These are phyloP conservation scores for Pseudogymnoascus sp. DNA, from an alignment of 2,329 filamentous ascomycete genomes.

Conservation along the genomic window DNA sequence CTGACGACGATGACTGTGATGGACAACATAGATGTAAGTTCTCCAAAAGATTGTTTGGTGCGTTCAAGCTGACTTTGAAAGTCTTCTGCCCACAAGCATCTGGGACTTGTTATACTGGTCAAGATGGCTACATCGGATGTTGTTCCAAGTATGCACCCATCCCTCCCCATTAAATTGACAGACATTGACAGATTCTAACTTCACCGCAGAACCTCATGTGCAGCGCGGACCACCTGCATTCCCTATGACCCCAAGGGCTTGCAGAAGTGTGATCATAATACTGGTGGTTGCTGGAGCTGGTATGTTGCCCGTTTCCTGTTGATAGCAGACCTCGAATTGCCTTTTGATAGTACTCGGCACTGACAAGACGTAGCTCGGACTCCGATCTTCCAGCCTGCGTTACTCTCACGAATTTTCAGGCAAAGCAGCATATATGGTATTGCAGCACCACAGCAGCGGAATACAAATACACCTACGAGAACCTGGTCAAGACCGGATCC, in stretches of 20 bases:
- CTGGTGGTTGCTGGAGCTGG: background rate
- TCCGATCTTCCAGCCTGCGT: background rate
- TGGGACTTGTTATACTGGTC: constrained; percentile 8
- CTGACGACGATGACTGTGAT: background rate
- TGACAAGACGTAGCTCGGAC: background rate
- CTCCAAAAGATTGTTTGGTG: background rate
- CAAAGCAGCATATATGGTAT: background rate
- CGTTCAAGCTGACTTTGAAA: background rate
- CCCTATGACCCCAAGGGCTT: background rate
- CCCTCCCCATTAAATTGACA: background rate
- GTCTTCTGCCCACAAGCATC: background rate
- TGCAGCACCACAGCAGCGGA: background rate
- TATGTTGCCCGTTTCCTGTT: background rate
- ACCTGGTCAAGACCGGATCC: background rate
- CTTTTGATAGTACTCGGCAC: background rate
- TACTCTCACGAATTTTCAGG: background rate
- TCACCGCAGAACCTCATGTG: background rate
- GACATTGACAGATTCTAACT: background rate
- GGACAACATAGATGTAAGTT: constrained; percentile 1
- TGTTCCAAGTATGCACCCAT: background rate
- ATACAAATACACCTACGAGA: background rate
- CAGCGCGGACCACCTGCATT: background rate
- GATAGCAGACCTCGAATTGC: background rate
- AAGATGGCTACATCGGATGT: constrained; percentile 1
- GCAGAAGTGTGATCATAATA: background rate